phyloP scores from a whole-genome alignment of 169 alveolate genomes.

The Plasmodium reichenowi region DNA sequence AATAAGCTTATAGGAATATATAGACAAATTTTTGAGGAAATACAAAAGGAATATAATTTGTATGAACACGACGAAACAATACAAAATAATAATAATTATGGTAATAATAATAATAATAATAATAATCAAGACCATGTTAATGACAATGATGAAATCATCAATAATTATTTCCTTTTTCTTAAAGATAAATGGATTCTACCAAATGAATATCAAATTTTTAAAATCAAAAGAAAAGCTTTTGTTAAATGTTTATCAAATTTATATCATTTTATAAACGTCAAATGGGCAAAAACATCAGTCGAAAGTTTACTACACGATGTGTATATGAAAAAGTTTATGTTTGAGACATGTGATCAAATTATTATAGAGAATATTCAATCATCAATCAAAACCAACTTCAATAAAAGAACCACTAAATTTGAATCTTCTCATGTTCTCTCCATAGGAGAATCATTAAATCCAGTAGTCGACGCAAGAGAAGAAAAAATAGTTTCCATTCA shows the following conservation, averaged over 20 bases:
- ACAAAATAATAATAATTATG: not conserved
- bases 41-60: constrained; percentile 22
- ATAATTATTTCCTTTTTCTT: constrained; percentile 17
- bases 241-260: constrained; percentile 80
- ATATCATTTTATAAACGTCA: constrained; percentile 74
- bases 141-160: not conserved
- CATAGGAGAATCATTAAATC: constrained; percentile 74
- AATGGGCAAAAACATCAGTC: constrained; percentile 83
- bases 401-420: constrained; percentile 27
- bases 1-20: constrained; percentile 58
- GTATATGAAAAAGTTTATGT: constrained; percentile 77
- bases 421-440: constrained; percentile 57
- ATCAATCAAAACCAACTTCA: constrained; percentile 27
- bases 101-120: not conserved
- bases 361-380: constrained; percentile 67
- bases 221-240: constrained; percentile 78
- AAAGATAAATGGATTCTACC: constrained; percentile 74
- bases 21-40: constrained; percentile 67
- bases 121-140: not conserved
- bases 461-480: constrained; percentile 82
- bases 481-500: constrained; percentile 83
- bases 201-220: constrained; percentile 64
- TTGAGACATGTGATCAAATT: constrained; percentile 59
- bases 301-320: constrained; percentile 81
- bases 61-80: constrained; percentile 28